Conservation (phyloP, 805 yeast genomes). For the Kazachstania africana region DNA sequence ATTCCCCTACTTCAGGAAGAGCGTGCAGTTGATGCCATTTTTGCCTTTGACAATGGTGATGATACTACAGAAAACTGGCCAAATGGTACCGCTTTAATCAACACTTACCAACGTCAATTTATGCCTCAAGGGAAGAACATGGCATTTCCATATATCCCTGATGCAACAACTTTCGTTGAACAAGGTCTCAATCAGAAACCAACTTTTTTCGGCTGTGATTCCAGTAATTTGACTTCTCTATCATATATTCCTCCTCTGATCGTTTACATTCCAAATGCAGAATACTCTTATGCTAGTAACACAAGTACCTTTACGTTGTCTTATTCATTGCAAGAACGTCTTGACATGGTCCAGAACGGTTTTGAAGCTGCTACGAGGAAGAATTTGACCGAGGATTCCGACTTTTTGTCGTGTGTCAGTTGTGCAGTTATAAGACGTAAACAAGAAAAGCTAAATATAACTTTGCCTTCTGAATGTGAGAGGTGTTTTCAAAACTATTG, state of each 20-base stretch:
- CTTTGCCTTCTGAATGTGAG: constrained; percentile 57
- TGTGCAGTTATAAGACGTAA: constrained; percentile 77
- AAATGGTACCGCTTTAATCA: constrained; percentile 46
- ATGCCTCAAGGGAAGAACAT: constrained; percentile 42
- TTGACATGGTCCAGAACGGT: constrained; percentile 58
- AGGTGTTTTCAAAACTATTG: constrained; percentile 63
- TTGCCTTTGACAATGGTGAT: constrained; percentile 57
- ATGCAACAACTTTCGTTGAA: constrained; percentile 43
- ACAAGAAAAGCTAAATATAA: constrained; percentile 51
- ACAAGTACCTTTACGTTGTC: constrained; percentile 61
- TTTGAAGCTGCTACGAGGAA: constrained; percentile 54
- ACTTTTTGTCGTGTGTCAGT: constrained; percentile 65
- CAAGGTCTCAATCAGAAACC: constrained; percentile 57
- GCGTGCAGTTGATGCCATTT: constrained; percentile 48
- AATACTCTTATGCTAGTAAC: constrained; percentile 53
- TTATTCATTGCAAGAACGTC: constrained; percentile 46
- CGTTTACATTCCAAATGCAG: constrained; percentile 67
- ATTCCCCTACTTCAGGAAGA: constrained; percentile 48
- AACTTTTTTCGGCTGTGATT: constrained; percentile 74
- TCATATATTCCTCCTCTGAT: constrained; percentile 56
- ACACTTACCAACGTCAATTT: constrained; percentile 51
- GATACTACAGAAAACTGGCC: constrained; percentile 64
- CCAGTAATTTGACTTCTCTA: constrained; percentile 46
- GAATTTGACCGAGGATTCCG: constrained; percentile 54
- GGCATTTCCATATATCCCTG: constrained; percentile 76